These are phyloP conservation scores for Metschnikowia borealis DNA, from an alignment of 805 yeast species.

Conservation along the genomic window DNA sequence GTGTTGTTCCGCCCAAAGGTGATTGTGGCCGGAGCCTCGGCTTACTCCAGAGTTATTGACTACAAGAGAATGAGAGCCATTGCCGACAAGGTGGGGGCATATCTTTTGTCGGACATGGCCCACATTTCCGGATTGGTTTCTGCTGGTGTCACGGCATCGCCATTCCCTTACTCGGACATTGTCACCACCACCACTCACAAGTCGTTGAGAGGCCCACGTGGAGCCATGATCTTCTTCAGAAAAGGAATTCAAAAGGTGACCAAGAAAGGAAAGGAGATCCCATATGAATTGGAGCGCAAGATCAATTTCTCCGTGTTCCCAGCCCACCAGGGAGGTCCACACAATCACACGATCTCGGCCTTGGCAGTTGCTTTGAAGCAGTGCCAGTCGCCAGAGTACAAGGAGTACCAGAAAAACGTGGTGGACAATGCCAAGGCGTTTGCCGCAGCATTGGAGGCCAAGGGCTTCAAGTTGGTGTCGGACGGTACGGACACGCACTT, in stretches of 20 bases:
- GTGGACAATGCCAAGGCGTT: constrained; percentile 76
- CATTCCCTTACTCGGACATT: constrained; percentile 89
- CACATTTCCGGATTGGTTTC: constrained; percentile 95
- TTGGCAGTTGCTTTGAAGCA: constrained; percentile 93
- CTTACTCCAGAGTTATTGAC: constrained; percentile 87
- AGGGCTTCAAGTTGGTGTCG: constrained; percentile 78
- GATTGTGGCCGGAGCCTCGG: constrained; percentile 95
- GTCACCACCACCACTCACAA: constrained; percentile 98
- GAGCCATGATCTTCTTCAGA: constrained; percentile 96
- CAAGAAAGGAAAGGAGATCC: constrained; percentile 80
- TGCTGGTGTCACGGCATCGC: constrained; percentile 90
- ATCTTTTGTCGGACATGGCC: constrained; percentile 92
- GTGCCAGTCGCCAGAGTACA: constrained; percentile 84
- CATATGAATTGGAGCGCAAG: constrained; percentile 83
- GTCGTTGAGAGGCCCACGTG: constrained; percentile 98
- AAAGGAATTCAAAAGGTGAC: constrained; percentile 83
- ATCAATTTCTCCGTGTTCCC: constrained; percentile 98
- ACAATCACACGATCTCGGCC: constrained; percentile 95
- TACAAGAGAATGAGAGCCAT: constrained; percentile 86
- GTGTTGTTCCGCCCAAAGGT: constrained; percentile 89
- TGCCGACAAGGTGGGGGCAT: constrained; percentile 91
- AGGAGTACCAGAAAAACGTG: constrained; percentile 78
- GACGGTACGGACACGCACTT: constrained; percentile 95
- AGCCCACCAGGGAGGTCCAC: constrained; percentile 99
- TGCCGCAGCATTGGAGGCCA: constrained; percentile 58